Evolutionary conservation across 1,139 yeast genomes (phyloP).

Genomic region (Ashbya aceris): DNA sequence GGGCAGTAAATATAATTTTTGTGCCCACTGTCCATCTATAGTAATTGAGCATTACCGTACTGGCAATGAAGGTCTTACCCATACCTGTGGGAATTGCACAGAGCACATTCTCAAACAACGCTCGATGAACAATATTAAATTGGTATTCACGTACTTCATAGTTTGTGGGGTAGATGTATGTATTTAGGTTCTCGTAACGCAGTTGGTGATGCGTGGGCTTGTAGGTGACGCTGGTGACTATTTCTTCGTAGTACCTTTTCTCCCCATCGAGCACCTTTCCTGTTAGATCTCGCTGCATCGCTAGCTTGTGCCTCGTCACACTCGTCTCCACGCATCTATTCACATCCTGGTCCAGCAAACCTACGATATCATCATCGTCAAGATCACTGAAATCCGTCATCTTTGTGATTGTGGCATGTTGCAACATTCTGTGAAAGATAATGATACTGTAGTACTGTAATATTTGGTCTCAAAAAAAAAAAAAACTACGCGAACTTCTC

Average conservation of each 20-base stretch:
- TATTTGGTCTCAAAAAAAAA: neutral
- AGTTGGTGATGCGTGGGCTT: constrained; percentile 45
- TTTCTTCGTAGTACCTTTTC: constrained; percentile 30
- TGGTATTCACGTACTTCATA: constrained; percentile 82
- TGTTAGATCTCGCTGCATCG: constrained; percentile 31
- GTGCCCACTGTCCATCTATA: constrained; percentile 73
- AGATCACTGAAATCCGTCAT: constrained; percentile 20
- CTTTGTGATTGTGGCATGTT: constrained; percentile 1
- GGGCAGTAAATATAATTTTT: constrained; percentile 89
- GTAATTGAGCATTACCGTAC: constrained; percentile 86
- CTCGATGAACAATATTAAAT: constrained; percentile 61
- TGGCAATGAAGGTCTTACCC: constrained; percentile 95
- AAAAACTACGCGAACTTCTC: too few relatives aligned
- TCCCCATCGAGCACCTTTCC: constrained; percentile 29
- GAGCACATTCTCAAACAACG: constrained; percentile 64
- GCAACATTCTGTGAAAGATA: neutral
- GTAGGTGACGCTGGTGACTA: constrained; percentile 26
- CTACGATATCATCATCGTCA: constrained; percentile 30
- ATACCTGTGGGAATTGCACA: constrained; percentile 96
- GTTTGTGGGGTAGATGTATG: constrained; percentile 79
- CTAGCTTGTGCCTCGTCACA: constrained; percentile 22
- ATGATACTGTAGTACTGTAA: neutral
- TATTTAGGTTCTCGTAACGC: constrained; percentile 33
- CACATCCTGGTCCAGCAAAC: constrained; percentile 25
- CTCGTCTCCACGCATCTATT: constrained; percentile 29